phyloP scores from a whole-genome alignment of 2,329 filamentous ascomycete genomes.

The Dichotomopilus funicola region DNA sequence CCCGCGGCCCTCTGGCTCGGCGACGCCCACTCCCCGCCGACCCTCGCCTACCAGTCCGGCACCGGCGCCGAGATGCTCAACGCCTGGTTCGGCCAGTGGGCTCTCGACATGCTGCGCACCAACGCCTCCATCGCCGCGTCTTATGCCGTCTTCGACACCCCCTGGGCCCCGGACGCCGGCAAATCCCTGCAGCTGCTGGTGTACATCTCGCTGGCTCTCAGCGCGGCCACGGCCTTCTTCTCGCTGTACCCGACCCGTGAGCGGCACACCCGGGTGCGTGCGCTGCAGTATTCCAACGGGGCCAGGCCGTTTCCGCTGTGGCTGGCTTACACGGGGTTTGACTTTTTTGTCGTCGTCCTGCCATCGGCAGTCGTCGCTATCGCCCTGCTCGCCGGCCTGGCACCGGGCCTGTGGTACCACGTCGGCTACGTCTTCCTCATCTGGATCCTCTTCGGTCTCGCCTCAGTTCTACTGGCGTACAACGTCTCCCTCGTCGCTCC shows the following conservation, averaged over 20 bases:
- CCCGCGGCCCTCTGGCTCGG: conserved; percentile 78
- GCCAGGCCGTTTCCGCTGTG: conserved; percentile 77
- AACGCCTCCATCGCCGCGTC: conserved; percentile 64
- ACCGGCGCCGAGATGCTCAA: conserved; percentile 51
- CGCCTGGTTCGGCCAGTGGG: conserved; percentile 58
- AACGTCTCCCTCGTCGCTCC: conserved; percentile 72
- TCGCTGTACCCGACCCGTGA: conserved; percentile 84
- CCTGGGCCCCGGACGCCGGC: conserved; percentile 62
- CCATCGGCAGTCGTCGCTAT: conserved; percentile 58
- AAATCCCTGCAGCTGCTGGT: conserved; percentile 71
- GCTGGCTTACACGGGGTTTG: conserved; percentile 75
- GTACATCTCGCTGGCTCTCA: conserved; percentile 75
- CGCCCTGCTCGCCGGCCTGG: conserved; percentile 60
- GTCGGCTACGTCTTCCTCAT: conserved; percentile 76
- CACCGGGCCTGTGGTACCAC: conserved; percentile 62
- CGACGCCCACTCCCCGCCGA: conserved; percentile 51
- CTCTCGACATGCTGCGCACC: conserved; percentile 58
- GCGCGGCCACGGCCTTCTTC: conserved; percentile 79
- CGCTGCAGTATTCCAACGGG: conserved; percentile 86
- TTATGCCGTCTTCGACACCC: conserved; percentile 69
- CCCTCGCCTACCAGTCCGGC: conserved; percentile 60
- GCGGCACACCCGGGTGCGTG: conserved; percentile 69
- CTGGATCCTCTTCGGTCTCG: conserved; percentile 73
- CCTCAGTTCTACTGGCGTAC: conserved; percentile 71
- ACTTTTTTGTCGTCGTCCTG: conserved; percentile 64